Percentiles rank a stretch among this genome's conserved stretches.
Evolutionary conservation across 306 rosid species (phyloP).

Genomic region (Nissolia schottii): DNA sequence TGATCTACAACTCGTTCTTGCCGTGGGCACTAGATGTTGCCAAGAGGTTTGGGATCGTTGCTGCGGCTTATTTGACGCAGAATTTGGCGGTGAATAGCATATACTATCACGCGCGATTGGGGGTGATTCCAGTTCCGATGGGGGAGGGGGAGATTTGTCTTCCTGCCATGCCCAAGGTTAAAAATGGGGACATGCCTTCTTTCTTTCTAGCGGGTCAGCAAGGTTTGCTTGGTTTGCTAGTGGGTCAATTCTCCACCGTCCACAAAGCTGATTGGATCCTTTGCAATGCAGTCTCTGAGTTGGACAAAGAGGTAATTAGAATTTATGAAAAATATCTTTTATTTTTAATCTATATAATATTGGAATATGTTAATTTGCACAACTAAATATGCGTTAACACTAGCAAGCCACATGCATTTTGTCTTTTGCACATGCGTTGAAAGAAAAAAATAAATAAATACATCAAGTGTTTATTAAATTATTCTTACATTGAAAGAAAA

Average conservation of each 20-base stretch:
- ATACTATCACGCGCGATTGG: slow-evolving; percentile 20
- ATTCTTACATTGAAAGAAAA: too few species aligned
- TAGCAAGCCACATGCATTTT: too few species aligned
- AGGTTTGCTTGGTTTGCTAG: neutral
- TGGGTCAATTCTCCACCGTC: slow-evolving; percentile 34
- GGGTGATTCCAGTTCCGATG: slow-evolving; percentile 16
- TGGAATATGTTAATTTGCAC: too few species aligned
- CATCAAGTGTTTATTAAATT: too few species aligned
- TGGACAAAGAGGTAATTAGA: slow-evolving; percentile 30
- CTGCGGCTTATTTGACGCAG: slow-evolving; percentile 32
- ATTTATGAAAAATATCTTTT: too few species aligned
- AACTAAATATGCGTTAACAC: too few species aligned
- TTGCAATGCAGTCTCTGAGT: slow-evolving; percentile 27
- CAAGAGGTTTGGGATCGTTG: slow-evolving; percentile 24
- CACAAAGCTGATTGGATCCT: slow-evolving; percentile 40
- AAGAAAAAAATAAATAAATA: too few species aligned
- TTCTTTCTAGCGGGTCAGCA: neutral
- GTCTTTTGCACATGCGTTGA: too few species aligned
- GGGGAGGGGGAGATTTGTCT: neutral
- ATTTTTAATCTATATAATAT: too few species aligned
- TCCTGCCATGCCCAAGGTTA: slow-evolving; percentile 20
- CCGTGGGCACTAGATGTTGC: slow-evolving; percentile 45
- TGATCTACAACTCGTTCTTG: slow-evolving; percentile 31
- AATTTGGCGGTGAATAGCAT: slow-evolving; percentile 23
- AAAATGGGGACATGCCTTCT: slow-evolving; percentile 31